Percentiles rank a stretch among this genome's conserved stretches.
phyloP scores from a whole-genome alignment of 345 rosid species.

The Psidium friedrichsthalianum region DNA sequence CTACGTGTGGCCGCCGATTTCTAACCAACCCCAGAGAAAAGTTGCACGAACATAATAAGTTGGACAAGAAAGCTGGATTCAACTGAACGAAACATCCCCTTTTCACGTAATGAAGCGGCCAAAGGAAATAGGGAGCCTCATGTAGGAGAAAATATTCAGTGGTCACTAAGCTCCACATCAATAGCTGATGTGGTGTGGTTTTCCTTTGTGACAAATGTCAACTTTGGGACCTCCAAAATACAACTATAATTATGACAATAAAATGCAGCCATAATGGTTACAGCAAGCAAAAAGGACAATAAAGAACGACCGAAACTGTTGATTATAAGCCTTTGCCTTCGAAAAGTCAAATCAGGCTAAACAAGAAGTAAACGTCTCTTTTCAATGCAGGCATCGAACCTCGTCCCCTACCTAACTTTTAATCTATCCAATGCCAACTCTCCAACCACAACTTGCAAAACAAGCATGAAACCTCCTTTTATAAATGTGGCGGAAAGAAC shows the following conservation, averaged over 20 bases:
- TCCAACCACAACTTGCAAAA: no score
- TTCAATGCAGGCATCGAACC: no score
- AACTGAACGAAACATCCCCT: neutral
- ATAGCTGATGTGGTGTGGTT: no score
- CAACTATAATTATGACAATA: neutral
- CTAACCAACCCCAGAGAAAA: neutral
- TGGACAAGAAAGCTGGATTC: neutral
- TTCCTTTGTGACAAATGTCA: neutral
- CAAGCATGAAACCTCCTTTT: no score
- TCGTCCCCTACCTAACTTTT: no score
- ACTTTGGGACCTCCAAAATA: neutral
- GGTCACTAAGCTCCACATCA: no score
- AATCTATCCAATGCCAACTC: no score
- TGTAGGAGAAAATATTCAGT: no score
- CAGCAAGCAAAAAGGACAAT: neutral
- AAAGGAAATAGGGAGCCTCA: neutral
- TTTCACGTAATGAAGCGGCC: neutral
- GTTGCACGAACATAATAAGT: neutral
- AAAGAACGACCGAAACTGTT: neutral
- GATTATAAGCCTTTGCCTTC: neutral
- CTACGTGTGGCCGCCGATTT: neutral
- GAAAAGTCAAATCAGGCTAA: no score
- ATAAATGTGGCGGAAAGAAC: neutral
- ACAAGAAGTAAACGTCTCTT: no score
- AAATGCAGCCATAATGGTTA: neutral